Evolutionary conservation across 768 basidiomycete species (phyloP).

Genomic region (Neoboletus subvelutipes): DNA sequence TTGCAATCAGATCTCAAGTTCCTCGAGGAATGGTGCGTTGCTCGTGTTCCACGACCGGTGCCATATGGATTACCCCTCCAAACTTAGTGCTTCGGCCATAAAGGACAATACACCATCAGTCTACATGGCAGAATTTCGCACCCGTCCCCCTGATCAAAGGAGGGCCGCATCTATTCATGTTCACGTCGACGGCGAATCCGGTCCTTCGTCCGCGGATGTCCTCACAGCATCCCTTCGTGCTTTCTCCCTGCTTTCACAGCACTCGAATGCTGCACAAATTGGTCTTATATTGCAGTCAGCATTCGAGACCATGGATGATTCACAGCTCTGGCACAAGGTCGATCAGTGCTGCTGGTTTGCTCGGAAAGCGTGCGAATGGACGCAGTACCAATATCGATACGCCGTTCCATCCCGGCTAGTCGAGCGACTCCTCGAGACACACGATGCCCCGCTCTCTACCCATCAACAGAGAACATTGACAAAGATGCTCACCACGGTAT

Average conservation of each 20-base stretch:
- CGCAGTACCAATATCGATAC: constrained; percentile 91
- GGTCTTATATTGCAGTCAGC: constrained; percentile 69
- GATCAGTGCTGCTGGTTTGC: constrained; percentile 84
- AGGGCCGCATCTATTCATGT: constrained; percentile 87
- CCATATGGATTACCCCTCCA: background rate
- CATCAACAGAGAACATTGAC: constrained; percentile 60
- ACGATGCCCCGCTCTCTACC: constrained; percentile 48
- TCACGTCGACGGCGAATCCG: constrained; percentile 85
- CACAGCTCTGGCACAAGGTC: constrained; percentile 61
- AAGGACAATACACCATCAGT: constrained; percentile 73
- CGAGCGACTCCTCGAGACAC: constrained; percentile 67
- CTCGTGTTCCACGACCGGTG: background rate
- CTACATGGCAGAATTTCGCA: constrained; percentile 82
- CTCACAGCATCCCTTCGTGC: constrained; percentile 71
- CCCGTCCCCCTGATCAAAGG: constrained; percentile 73
- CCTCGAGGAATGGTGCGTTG: constrained; percentile 66
- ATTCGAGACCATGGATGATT: constrained; percentile 64
- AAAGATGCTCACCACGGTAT: constrained; percentile 79
- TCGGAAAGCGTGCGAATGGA: constrained; percentile 77
- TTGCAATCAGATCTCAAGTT: constrained; percentile 57
- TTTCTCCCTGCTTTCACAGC: constrained; percentile 67
- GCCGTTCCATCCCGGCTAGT: constrained; percentile 83
- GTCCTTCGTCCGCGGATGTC: constrained; percentile 73
- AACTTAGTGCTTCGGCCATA: constrained; percentile 53
- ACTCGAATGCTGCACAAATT: constrained; percentile 76